phyloP scores from a whole-genome alignment of 108 stramenopile species.

The Cyclotella atomus region DNA sequence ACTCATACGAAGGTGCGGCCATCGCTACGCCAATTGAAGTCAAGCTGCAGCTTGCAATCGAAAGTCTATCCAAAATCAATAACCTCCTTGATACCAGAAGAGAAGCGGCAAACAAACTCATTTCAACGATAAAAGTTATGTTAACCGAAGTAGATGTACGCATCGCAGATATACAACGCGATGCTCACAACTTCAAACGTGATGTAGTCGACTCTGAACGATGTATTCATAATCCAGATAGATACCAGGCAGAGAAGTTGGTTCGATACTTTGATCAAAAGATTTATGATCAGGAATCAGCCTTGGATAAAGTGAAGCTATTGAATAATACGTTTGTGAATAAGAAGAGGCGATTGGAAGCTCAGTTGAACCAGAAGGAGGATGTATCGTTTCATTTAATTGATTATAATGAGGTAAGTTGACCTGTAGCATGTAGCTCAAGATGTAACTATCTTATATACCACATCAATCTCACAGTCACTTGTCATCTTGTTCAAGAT shows the following conservation, averaged over 20 bases:
- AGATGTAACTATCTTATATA: too few relatives aligned
- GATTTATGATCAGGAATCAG: conserved; percentile 24
- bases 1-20: not conserved
- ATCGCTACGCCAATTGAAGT: conserved; percentile 7
- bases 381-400: conserved; percentile 21
- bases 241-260: conserved; percentile 20
- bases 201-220: conserved; percentile 14
- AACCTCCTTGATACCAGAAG: not conserved
- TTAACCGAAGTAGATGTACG: conserved; percentile 13
- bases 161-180: conserved; percentile 18
- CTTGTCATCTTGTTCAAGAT: conserved; percentile 1
- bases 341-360: conserved; percentile 7
- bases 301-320: conserved; percentile 12
- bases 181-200: conserved; percentile 22
- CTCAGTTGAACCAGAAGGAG: conserved; percentile 15
- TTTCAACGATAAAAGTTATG: conserved; percentile 17
- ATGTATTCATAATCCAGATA: conserved; percentile 7
- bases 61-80: conserved; percentile 12
- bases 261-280: conserved; percentile 12
- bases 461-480: too few relatives aligned
- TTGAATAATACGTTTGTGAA: conserved; percentile 11
- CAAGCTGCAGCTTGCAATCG: conserved; percentile 22
- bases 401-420: conserved; percentile 22
- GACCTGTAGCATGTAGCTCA: too few relatives aligned
- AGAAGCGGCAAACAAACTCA: conserved; percentile 9